These are phyloP conservation scores for Clarireedia paspali DNA, from an alignment of 2,329 filamentous ascomycete species.

Conservation along the genomic window DNA sequence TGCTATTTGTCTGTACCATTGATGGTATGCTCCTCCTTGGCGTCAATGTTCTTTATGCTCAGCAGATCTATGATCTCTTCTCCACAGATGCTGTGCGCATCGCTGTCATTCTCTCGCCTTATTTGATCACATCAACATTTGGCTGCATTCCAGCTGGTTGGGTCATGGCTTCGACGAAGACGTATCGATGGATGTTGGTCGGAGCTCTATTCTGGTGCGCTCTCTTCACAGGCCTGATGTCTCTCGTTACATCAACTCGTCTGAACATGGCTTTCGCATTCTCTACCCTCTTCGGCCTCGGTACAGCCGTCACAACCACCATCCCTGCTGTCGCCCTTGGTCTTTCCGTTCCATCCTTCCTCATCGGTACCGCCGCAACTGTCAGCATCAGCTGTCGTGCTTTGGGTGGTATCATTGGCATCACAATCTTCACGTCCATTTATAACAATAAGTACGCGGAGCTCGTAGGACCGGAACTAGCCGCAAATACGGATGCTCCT, in stretches of 20 bases:
- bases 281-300: conserved; percentile 14
- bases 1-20: conserved; percentile 15
- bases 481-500: conserved; percentile 3
- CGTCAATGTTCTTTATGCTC: conserved; percentile 15
- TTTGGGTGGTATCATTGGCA: conserved; percentile 16
- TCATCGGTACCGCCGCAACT: conserved; percentile 18
- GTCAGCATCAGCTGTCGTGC: conserved; percentile 13
- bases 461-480: conserved; percentile 11
- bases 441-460: conserved; percentile 15
- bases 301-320: conserved; percentile 15
- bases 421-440: conserved; percentile 17
- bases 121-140: conserved; percentile 15
- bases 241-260: conserved; percentile 8
- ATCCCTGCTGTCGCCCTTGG: conserved; percentile 15
- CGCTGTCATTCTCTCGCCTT: conserved; percentile 14
- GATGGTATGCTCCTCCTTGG: conserved; percentile 18
- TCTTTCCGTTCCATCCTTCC: conserved; percentile 14
- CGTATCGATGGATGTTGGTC: conserved; percentile 11
- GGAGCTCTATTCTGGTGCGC: conserved; percentile 13
- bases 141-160: conserved; percentile 18
- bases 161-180: conserved; percentile 15
- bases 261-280: conserved; percentile 12
- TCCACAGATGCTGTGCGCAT: conserved; percentile 13
- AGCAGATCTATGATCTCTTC: conserved; percentile 16
- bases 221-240: conserved; percentile 18